Evolutionary conservation across 768 basidiomycete genomes (phyloP).

Genomic region (Trichaptum fuscoviolaceum): DNA sequence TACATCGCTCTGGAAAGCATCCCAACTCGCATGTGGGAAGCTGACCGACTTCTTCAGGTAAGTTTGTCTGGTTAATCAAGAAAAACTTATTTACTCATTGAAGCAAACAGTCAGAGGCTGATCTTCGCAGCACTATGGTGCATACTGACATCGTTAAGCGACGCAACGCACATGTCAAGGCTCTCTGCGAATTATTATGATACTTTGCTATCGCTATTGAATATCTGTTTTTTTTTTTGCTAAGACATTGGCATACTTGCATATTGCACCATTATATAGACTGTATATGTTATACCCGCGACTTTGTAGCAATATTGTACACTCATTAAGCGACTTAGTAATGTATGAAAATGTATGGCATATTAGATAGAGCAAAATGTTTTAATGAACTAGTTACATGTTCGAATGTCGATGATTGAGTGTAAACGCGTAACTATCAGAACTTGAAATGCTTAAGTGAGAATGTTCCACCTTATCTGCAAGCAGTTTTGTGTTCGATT

Average conservation of each 20-base stretch:
- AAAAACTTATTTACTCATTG: not conserved
- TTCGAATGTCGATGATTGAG: not conserved
- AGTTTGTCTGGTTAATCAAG: conserved; percentile 16
- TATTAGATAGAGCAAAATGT: not conserved
- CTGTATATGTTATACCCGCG: not conserved
- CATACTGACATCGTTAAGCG: conserved; percentile 54
- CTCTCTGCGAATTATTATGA: not conserved
- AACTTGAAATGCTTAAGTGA: no score
- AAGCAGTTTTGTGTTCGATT: no score
- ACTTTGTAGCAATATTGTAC: not conserved
- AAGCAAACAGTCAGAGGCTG: conserved; percentile 43
- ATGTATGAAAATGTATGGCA: not conserved
- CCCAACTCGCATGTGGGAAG: conserved; percentile 91
- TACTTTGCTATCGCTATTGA: not conserved
- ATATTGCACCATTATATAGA: not conserved
- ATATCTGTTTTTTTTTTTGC: not conserved
- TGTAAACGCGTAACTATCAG: no score
- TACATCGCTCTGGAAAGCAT: conserved; percentile 87
- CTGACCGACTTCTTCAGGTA: conserved; percentile 87
- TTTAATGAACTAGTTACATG: not conserved
- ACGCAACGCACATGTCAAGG: conserved; percentile 43
- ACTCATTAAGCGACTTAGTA: not conserved
- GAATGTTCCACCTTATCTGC: no score
- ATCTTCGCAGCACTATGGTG: conserved; percentile 46
- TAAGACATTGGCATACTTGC: not conserved